Base-by-base conservation (phyloP, 352 stramenopile genomes). In the Elongisporangium senticosum region DNA sequence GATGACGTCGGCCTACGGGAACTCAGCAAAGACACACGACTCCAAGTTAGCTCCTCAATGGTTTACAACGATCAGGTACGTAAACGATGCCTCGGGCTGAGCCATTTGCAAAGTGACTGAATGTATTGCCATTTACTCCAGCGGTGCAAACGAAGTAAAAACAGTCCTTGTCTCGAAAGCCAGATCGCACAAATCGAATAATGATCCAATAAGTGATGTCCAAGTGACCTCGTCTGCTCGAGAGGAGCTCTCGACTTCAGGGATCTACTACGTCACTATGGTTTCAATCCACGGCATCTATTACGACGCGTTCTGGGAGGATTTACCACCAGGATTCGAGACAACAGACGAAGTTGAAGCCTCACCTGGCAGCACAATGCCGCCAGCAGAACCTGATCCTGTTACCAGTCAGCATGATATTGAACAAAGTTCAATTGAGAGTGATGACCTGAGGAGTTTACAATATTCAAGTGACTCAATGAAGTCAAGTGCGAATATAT, bases 41-140 rank as follows among this genome's bases (percentile, higher is more conserved):
- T 50, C 62, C 2, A 62, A 49, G 17, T 51, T 80, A 5, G 71
- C 75, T 3, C 62, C 60, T n/a, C 77, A 87, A 58, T 87, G 77
- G 75, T 81, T 71, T 28, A 82, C 72, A 0, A 71, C 65, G 0
- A 59, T 87, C 11, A 65, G 55, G 55, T 61, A 49, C 10, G 43
- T 4, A 1, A 3, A 58, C 1, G 4, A 2, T 26, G 23, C 2
- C 23, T 26, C 5, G 2, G 23, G 23, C 23, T 26, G 5, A 5
- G 2, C 23, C 53, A 49, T 15, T 26, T 19, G 33, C 8, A 39
- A 19, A 13, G n/a, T 21, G 39, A 15, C 7, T n/a, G 48, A 19
- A 33, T 26, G 19, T 5, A 19, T 24, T 8, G 3, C n/a, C 21
- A n/a, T 49, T 3, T 50, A 11, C 7, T 19, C 10, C n/a, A 69